Base-by-base conservation (phyloP, 768 basidiomycete genomes). In the Leccinum disarticulatum region DNA sequence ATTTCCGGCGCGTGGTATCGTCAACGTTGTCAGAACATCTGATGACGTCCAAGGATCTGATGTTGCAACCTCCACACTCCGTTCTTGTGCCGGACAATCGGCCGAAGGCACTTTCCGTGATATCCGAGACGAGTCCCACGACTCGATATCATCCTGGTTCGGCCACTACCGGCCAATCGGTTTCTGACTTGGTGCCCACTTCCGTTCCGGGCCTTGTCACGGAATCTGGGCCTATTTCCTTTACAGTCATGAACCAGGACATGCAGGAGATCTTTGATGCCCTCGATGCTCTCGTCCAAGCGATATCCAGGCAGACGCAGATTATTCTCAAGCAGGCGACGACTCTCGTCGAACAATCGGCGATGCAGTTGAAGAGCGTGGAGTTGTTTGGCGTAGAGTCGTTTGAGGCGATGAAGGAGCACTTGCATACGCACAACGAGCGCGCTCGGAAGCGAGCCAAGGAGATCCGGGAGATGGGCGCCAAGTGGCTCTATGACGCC, bases 181-280 rank as follows among this genome's bases (percentile, higher is more conserved):
- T 64, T n/a, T 65, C 71, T 13, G 46, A 65, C 15, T 61, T 74
- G 43, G 65, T 79, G 22, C 73, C 77, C 46, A 75, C 80, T 61
- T 79, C 83, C 15, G 68, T 87, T 43, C 79, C 85, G 13, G 73
- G 77, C 43, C 70, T 79, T 14, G 67, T 85, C 47, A 84, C 83
- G 41, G 75, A 77, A 41, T 81, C 77, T 48, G 74, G 79, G 55
- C 79, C 79, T 50, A 77, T 77, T 13, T 68, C 80, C 25, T 67
- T 78, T 2, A 74, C 79, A 7, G 73, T 73, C n/a, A 71, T 86
- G 22, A 77, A 77, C 9, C 77, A 74, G 54, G 87, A 88, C 58
- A 70, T 86, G 54, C 76, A 79, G 22, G 86, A 87, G 62, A 74
- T 88, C 19, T 68, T 83, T 35, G 81, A 82, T 27, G 85, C 84